These are phyloP conservation scores for Xylaria flabelliformis DNA, from an alignment of 495 filamentous ascomycete species.

Conservation along the genomic window DNA sequence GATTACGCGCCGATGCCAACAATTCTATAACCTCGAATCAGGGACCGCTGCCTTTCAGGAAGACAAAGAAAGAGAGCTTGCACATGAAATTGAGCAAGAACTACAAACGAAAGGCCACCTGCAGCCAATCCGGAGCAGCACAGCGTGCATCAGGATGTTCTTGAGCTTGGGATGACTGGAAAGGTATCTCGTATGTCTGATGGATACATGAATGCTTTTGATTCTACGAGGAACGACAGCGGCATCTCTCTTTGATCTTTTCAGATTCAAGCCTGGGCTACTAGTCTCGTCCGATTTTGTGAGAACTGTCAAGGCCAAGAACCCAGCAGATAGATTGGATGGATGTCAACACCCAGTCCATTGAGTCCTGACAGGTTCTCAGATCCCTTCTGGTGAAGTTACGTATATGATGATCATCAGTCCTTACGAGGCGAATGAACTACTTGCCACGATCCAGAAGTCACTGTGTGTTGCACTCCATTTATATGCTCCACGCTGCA, in stretches of 20 bases:
- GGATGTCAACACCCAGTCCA: constrained; percentile 62
- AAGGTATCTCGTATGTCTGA: constrained; percentile 25
- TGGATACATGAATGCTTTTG: constrained; percentile 58
- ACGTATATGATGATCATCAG: constrained; percentile 63
- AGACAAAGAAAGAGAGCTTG: constrained; percentile 74
- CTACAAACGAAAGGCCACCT: constrained; percentile 59
- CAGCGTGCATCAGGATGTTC: constrained; percentile 53
- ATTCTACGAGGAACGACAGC: constrained; percentile 50
- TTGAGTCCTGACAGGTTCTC: constrained; percentile 59
- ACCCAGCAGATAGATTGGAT: constrained; percentile 43
- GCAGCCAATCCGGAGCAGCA: constrained; percentile 46
- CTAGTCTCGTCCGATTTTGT: constrained; percentile 64
- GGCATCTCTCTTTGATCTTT: constrained; percentile 37
- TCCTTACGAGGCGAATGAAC: constrained; percentile 64
- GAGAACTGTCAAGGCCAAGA: constrained; percentile 51
- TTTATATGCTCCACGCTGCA: constrained; percentile 63
- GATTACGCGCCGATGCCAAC: constrained; percentile 50
- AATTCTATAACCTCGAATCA: constrained; percentile 49
- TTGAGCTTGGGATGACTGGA: constrained; percentile 44
- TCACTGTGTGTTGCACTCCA: constrained; percentile 54
- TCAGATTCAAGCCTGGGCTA: constrained; percentile 51
- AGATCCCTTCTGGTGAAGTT: constrained; percentile 33
- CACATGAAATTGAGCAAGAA: constrained; percentile 67
- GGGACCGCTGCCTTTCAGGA: constrained; percentile 58
- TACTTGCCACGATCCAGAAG: constrained; percentile 49